Evolutionary conservation across 208 protist genomes (phyloP).

Genomic region (Angomonas deanei): DNA sequence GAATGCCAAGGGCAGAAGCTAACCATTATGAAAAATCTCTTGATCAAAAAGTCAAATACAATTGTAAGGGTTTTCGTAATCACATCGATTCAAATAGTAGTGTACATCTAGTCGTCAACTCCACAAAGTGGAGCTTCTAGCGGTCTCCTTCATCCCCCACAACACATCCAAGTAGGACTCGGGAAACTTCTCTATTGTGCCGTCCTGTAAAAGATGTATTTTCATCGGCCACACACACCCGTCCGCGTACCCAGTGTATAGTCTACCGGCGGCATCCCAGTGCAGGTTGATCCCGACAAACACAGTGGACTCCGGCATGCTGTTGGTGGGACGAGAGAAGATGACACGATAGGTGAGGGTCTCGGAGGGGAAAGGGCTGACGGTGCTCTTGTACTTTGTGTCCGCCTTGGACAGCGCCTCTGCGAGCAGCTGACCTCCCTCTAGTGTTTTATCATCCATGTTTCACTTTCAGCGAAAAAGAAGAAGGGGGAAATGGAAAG

Average conservation of each 20-base stretch:
- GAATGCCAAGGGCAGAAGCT: too few species aligned
- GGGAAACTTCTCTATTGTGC: neutral
- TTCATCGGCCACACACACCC: conserved; percentile 22
- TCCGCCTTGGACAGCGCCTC: conserved; percentile 26
- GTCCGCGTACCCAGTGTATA: conserved; percentile 29
- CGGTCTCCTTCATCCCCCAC: conserved; percentile 5
- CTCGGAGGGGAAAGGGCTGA: conserved; percentile 30
- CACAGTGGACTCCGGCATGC: conserved; percentile 36
- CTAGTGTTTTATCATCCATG: neutral
- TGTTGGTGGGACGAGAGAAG: conserved; percentile 51
- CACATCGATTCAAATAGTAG: too few species aligned
- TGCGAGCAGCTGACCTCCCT: conserved; percentile 24
- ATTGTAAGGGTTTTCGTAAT: too few species aligned
- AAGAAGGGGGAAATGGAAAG: conserved; percentile 6
- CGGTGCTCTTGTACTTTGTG: conserved; percentile 50
- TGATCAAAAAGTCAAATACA: too few species aligned
- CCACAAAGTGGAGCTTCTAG: neutral
- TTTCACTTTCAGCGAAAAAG: neutral
- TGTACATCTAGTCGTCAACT: too few species aligned
- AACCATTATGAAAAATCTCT: neutral
- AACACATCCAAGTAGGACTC: conserved; percentile 11
- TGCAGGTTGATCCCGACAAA: conserved; percentile 42
- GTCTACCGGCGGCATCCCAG: neutral
- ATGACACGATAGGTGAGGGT: conserved; percentile 34
- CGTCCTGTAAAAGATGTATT: conserved; percentile 11